A percentile compares a stretch with the other conserved stretches of the same genome.
These are phyloP conservation scores for Neonectria hederae DNA, from an alignment of 2,329 filamentous ascomycete genomes.

Conservation along the genomic window DNA sequence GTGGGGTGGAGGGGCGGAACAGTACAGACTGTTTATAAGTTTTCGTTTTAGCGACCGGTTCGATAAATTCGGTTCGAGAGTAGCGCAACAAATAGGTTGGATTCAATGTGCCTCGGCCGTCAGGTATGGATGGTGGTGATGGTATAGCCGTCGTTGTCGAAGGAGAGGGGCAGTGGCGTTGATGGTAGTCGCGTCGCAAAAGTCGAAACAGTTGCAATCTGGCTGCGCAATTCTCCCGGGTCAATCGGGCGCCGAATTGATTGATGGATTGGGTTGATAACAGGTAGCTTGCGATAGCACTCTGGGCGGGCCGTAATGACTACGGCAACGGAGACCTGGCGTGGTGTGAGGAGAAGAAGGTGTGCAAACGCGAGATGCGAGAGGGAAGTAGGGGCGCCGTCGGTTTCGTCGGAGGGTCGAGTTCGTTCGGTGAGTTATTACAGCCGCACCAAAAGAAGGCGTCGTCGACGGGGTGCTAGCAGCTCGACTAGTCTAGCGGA, in stretches of 20 bases:
- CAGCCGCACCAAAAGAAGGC: slow-evolving; percentile 21
- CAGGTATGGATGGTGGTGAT: slow-evolving; percentile 9
- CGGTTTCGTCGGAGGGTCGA: slow-evolving; percentile 23
- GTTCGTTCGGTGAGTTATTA: slow-evolving; percentile 17
- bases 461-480: slow-evolving; percentile 24
- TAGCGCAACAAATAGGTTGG: not conserved
- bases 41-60: slow-evolving; percentile 24
- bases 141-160: slow-evolving; percentile 17
- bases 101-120: slow-evolving; percentile 1
- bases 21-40: slow-evolving; percentile 33
- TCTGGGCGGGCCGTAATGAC: slow-evolving; percentile 20
- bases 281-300: slow-evolving; percentile 21
- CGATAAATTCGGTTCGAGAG: slow-evolving; percentile 8
- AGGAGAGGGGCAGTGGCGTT: slow-evolving; percentile 28
- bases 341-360: slow-evolving; percentile 9
- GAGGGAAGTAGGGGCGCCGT: slow-evolving; percentile 11
- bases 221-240: slow-evolving; percentile 32
- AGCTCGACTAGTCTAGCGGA: slow-evolving; percentile 25
- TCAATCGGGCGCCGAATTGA: slow-evolving; percentile 28
- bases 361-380: slow-evolving; percentile 13
- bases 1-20: slow-evolving; percentile 31
- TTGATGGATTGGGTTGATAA: slow-evolving; percentile 25
- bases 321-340: slow-evolving; percentile 5
- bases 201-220: slow-evolving; percentile 35
- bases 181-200: slow-evolving; percentile 32